A percentile compares a stretch with the other conserved stretches of the same genome.
These are phyloP conservation scores for Zalerion maritima DNA, from an alignment of 495 filamentous ascomycete species.

Conservation along the genomic window DNA sequence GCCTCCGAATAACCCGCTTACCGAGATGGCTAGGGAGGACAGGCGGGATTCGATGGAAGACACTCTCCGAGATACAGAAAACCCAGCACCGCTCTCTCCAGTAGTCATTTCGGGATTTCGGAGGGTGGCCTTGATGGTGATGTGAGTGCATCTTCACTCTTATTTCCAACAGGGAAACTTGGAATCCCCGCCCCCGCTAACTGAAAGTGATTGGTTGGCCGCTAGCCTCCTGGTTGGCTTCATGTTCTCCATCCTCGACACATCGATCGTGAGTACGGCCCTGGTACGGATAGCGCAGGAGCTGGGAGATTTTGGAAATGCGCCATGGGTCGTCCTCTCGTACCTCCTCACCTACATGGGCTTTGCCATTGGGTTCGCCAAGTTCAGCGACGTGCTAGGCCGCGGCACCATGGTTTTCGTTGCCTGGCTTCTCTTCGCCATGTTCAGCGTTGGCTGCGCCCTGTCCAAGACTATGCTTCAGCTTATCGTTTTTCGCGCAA, in stretches of 20 bases:
- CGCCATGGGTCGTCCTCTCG: slow-evolving; percentile 42
- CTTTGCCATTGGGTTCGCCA: slow-evolving; percentile 43
- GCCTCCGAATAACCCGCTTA: too few species aligned
- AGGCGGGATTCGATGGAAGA: too few species aligned
- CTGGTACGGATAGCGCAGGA: slow-evolving; percentile 43
- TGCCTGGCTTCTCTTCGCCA: slow-evolving; percentile 37
- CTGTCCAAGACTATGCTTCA: slow-evolving; percentile 33
- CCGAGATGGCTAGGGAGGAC: too few species aligned
- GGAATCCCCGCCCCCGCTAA: too few species aligned
- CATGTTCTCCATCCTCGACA: slow-evolving; percentile 45
- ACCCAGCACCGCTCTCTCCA: too few species aligned
- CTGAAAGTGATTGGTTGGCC: too few species aligned
- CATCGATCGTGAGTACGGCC: slow-evolving; percentile 49
- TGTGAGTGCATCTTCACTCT: too few species aligned
- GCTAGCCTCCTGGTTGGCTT: slow-evolving; percentile 38
- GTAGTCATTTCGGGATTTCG: too few species aligned
- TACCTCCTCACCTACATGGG: slow-evolving; percentile 49
- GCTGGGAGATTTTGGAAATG: slow-evolving; percentile 35
- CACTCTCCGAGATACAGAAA: too few species aligned
- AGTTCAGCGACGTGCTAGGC: slow-evolving; percentile 45
- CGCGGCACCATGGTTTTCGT: slow-evolving; percentile 32
- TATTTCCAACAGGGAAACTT: too few species aligned
- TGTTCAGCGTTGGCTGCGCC: slow-evolving; percentile 43
- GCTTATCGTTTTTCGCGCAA: slow-evolving; percentile 40
- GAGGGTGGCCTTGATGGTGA: too few species aligned